Evolutionary conservation across 2,329 filamentous ascomycete genomes (phyloP).

Genomic region (Colletotrichum godetiae): DNA sequence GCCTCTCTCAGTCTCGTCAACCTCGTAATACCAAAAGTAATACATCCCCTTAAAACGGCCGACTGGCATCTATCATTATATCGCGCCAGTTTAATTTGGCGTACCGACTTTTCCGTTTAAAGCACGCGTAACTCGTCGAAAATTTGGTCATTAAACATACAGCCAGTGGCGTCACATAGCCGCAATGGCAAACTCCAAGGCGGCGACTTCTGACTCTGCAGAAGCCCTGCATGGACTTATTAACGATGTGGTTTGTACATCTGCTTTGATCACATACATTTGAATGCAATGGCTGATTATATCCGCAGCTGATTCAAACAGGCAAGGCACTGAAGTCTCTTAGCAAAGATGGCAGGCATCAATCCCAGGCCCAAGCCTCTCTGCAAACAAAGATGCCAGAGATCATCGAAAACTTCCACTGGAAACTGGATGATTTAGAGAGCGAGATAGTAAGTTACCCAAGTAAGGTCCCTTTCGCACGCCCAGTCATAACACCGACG

Average conservation of each 20-base stretch:
- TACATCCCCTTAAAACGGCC: neutral
- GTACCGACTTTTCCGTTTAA: neutral
- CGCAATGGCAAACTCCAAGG: constrained; percentile 24
- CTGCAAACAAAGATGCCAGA: constrained; percentile 57
- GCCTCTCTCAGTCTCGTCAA: neutral
- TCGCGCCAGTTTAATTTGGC: neutral
- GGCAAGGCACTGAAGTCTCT: constrained; percentile 66
- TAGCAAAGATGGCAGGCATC: constrained; percentile 52
- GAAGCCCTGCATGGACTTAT: constrained; percentile 64
- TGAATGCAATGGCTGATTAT: constrained; percentile 20
- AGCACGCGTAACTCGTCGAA: neutral
- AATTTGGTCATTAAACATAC: neutral
- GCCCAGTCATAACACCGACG: neutral
- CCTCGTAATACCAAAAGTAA: neutral
- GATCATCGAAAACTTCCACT: constrained; percentile 61
- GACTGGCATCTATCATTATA: neutral
- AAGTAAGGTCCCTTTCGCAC: neutral
- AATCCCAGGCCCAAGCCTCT: constrained; percentile 45
- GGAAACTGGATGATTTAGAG: constrained; percentile 67
- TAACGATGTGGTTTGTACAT: constrained; percentile 63
- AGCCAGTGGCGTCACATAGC: neutral
- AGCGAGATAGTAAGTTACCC: constrained; percentile 62
- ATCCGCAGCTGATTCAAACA: constrained; percentile 65
- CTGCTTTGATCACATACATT: neutral
- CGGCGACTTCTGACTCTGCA: constrained; percentile 43